Evolutionary conservation across 83 land plant species (phyloP).

Genomic region (Isoetes engelmannii): DNA sequence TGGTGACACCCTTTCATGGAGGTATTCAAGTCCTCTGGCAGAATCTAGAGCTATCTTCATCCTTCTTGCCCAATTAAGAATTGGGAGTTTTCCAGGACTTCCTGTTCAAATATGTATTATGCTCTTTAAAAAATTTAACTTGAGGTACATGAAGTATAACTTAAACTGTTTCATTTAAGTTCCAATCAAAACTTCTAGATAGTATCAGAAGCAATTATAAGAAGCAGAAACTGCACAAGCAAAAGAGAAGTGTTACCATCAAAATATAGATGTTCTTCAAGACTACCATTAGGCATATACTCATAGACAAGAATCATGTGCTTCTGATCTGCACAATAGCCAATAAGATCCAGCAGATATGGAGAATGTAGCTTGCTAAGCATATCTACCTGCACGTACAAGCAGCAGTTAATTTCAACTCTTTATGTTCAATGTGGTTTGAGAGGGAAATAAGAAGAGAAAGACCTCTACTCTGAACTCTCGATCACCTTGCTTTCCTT

Average conservation of each 20-base stretch:
- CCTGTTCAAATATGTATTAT: not conserved
- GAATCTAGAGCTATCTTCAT: constrained; percentile 13
- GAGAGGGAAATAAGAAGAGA: too few relatives aligned
- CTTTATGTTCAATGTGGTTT: too few relatives aligned
- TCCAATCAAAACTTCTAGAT: too few relatives aligned
- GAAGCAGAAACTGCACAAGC: too few relatives aligned
- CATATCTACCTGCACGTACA: constrained; percentile 15
- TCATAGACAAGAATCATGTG: constrained; percentile 17
- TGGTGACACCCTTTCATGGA: not conserved
- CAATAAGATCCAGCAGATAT: constrained; percentile 8
- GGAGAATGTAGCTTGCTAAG: constrained; percentile 19
- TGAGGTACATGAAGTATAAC: too few relatives aligned
- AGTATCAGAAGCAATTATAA: too few relatives aligned
- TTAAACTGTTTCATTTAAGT: too few relatives aligned
- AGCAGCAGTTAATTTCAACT: too few relatives aligned
- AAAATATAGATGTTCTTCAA: constrained; percentile 13
- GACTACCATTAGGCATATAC: constrained; percentile 18
- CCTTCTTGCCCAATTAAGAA: constrained; percentile 11
- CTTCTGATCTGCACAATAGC: constrained; percentile 15
- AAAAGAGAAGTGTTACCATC: constrained; percentile 6
- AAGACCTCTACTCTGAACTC: constrained; percentile 64
- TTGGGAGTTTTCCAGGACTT: constrained; percentile 3
- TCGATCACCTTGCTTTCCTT: constrained; percentile 56
- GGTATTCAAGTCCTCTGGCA: constrained; percentile 38
- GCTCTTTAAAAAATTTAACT: too few relatives aligned